Base-by-base conservation (phyloP, 352 stramenopile genomes). In the Globisporangium parvum region DNA sequence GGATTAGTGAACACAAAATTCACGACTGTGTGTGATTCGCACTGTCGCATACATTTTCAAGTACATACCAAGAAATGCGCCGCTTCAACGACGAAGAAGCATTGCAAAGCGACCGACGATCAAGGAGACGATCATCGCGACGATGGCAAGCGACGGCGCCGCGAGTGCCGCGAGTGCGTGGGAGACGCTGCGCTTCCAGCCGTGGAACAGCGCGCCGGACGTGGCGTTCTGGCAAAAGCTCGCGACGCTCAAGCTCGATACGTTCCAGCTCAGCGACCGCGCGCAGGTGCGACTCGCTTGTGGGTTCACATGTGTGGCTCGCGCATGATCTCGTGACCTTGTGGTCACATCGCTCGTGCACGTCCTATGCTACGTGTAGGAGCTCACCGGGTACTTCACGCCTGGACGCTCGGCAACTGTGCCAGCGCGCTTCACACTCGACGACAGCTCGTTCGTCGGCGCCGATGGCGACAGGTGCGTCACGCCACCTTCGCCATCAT, bases 141-240 rank as follows among this genome's bases (percentile, higher is more conserved):
- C 39, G 39, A 44, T n/a, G 18, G 39, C 39, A 8, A 44, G 14
- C 6, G 46, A 18, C 23, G 31, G 1, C 24, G n/a, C 2, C 20
- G 20, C 6, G 20, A 14, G 20, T 28, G 24, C 47, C n/a, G 18
- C 31, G 39, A 44, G 44, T 35, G 17, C 63, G 20, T 80, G 62
- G 64, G 55, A 71, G 47, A 59, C 80, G 61, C 77, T 92, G 57
- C 77, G 84, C 63, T 94, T 93, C 55, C 83, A 95, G 73, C 47
- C 79, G 28, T 95, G 82, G 77, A 80, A 76, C 48, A 95, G 85
- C 66, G 77, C 80, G 18, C 77, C 83, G 14, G 80, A 95, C 57
- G 79, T 88, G 41, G 75, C 75, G 15, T 95, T 95, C 69, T 95
- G 84, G 79, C 85, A 95, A 68, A 73, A 65, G 31, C 77, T 95